These are phyloP conservation scores for Aspergillus sp. DNA, from an alignment of 2,329 filamentous ascomycete genomes.

Conservation along the genomic window DNA sequence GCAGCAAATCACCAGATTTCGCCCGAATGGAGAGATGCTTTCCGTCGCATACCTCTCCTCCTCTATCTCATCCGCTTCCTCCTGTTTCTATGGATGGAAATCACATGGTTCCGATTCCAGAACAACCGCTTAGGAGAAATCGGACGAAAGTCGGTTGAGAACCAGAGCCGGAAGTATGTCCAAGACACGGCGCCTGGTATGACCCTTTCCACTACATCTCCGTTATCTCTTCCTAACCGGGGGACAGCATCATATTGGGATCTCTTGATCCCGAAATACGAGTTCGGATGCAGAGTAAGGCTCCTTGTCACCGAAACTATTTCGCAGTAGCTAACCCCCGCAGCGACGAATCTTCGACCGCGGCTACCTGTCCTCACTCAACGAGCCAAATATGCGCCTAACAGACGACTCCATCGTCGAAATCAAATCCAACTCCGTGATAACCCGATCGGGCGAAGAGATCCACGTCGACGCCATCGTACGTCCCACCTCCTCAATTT, in stretches of 20 bases:
- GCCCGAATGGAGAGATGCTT: neutral
- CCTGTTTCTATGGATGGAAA: constrained; percentile 13
- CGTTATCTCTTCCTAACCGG: neutral
- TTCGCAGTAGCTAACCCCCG: neutral
- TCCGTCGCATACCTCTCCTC: constrained; percentile 6
- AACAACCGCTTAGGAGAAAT: constrained; percentile 8
- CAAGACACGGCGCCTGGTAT: constrained; percentile 4
- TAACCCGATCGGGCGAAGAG: constrained; percentile 5
- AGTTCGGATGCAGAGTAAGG: constrained; percentile 29
- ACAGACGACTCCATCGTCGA: constrained; percentile 15
- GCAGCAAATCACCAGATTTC: constrained; percentile 3
- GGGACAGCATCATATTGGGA: constrained; percentile 24
- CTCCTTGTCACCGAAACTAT: neutral
- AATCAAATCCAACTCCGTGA: constrained; percentile 4
- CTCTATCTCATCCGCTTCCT: constrained; percentile 4
- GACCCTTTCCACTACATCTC: neutral
- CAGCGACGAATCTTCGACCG: constrained; percentile 23
- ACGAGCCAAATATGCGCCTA: constrained; percentile 1
- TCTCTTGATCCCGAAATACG: constrained; percentile 23
- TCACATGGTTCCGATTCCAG: constrained; percentile 13
- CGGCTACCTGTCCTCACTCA: constrained; percentile 8
- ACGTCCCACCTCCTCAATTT: neutral
- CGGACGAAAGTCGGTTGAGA: constrained; percentile 8
- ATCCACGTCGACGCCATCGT: constrained; percentile 17
- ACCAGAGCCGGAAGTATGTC: neutral